These are phyloP conservation scores for Cladosporium sp. DNA, from an alignment of 2,329 filamentous ascomycete genomes.

Conservation along the genomic window DNA sequence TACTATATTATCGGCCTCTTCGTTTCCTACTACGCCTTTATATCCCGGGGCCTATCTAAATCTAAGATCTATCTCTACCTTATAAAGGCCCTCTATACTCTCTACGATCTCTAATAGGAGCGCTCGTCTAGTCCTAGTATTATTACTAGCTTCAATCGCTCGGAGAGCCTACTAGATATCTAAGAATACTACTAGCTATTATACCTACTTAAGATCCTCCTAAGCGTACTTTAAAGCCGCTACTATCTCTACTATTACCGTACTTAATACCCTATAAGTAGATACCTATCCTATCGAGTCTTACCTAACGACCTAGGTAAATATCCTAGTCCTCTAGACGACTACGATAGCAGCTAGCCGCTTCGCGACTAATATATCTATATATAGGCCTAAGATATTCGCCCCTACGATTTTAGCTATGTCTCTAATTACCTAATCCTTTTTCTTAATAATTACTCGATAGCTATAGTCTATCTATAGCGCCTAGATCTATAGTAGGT, in stretches of 20 bases:
- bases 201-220: neutral
- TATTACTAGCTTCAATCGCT: neutral
- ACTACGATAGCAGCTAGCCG: neutral
- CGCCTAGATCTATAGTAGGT: neutral
- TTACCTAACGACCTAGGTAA: neutral
- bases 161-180: neutral
- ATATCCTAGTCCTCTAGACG: neutral
- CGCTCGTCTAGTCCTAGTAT: neutral
- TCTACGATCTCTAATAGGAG: neutral
- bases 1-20: neutral
- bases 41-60: neutral
- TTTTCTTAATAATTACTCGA: neutral
- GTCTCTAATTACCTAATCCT: neutral
- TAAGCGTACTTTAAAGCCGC: neutral
- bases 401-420: neutral
- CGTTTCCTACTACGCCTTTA: neutral
- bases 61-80: neutral
- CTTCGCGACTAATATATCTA: neutral
- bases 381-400: neutral
- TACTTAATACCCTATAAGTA: neutral
- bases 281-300: neutral
- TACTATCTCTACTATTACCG: neutral
- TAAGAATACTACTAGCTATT: neutral
- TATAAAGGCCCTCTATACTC: neutral
- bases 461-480: neutral